These are phyloP conservation scores for Pythium folliculosum DNA, from an alignment of 352 stramenopile species.

Conservation along the genomic window DNA sequence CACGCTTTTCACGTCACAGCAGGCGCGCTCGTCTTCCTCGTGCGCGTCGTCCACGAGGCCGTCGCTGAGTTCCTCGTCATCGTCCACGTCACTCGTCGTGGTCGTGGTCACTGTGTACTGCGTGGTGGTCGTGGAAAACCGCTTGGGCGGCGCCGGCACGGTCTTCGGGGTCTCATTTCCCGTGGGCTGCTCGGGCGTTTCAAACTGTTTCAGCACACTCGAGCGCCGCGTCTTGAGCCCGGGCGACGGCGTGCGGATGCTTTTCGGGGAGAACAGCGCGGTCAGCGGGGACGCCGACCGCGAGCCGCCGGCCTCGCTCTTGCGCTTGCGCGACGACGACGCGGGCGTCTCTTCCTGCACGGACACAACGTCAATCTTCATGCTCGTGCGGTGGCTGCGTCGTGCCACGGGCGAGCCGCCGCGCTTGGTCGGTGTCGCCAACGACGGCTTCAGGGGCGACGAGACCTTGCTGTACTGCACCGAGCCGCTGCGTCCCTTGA, in stretches of 20 bases:
- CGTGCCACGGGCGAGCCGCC: background rate
- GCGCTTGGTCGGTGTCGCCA: background rate
- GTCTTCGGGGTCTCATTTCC: conserved; percentile 24
- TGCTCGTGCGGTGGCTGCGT: conserved; percentile 13
- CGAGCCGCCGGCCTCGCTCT: conserved; percentile 17
- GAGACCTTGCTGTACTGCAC: conserved; percentile 2
- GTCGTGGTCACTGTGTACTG: conserved; percentile 17
- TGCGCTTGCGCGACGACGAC: conserved; percentile 22
- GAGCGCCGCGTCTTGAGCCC: conserved; percentile 22
- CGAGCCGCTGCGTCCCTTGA: conserved; percentile 3
- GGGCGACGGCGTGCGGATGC: conserved; percentile 29
- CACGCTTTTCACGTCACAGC: conserved; percentile 25
- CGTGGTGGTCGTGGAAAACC: background rate
- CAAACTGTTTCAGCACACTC: conserved; percentile 29
- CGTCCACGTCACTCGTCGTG: conserved; percentile 20
- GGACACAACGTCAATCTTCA: conserved; percentile 23
- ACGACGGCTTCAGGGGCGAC: conserved; percentile 13
- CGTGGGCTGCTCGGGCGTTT: conserved; percentile 21
- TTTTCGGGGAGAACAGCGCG: conserved; percentile 19
- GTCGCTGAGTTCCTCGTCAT: conserved; percentile 15
- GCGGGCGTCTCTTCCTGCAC: conserved; percentile 12
- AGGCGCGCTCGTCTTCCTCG: conserved; percentile 21
- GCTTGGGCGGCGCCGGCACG: conserved; percentile 23
- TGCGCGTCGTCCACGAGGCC: conserved; percentile 21
- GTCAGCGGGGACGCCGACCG: conserved; percentile 11